These are phyloP conservation scores for Amylocarpus encephaloides DNA, from an alignment of 2,329 filamentous ascomycete species.

Conservation along the genomic window DNA sequence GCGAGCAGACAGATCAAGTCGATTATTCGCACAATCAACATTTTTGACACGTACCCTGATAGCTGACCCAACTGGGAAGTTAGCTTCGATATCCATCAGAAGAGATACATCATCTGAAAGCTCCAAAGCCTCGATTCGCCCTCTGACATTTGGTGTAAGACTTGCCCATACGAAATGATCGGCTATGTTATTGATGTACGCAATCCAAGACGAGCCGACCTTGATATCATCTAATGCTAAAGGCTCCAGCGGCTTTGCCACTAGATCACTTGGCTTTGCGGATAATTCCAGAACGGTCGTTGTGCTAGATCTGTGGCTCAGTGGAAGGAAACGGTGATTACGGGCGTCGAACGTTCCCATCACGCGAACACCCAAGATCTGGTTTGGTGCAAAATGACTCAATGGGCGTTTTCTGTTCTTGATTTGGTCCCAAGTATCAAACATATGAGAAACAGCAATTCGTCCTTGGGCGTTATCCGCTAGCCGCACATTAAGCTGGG, in stretches of 20 bases:
- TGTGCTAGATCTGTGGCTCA: slow-evolving; percentile 77
- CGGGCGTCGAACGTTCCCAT: slow-evolving; percentile 85
- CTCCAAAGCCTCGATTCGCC: slow-evolving; percentile 75
- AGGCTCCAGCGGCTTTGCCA: slow-evolving; percentile 49
- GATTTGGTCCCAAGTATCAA: slow-evolving; percentile 84
- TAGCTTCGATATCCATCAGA: slow-evolving; percentile 65
- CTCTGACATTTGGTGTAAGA: slow-evolving; percentile 79
- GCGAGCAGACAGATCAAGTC: slow-evolving; percentile 76
- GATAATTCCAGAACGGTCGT: slow-evolving; percentile 80
- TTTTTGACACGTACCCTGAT: slow-evolving; percentile 71
- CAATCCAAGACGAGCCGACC: slow-evolving; percentile 65
- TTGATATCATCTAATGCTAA: slow-evolving; percentile 68
- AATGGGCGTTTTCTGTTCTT: slow-evolving; percentile 74
- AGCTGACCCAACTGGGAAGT: slow-evolving; percentile 88
- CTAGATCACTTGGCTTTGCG: slow-evolving; percentile 58
- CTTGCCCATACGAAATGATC: slow-evolving; percentile 84
- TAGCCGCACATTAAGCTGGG: slow-evolving; percentile 85
- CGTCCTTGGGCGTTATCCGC: slow-evolving; percentile 87
- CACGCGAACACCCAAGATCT: slow-evolving; percentile 67
- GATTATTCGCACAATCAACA: slow-evolving; percentile 66
- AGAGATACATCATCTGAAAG: slow-evolving; percentile 80
- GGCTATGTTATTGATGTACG: slow-evolving; percentile 85
- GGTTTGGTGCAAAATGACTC: slow-evolving; percentile 63
- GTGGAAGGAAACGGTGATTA: slow-evolving; percentile 85
- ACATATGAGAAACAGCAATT: slow-evolving; percentile 84